Percentiles rank a stretch among this genome's conserved stretches.
phyloP scores from a whole-genome alignment of 441 rosid genomes.

The Brassica balearica region DNA sequence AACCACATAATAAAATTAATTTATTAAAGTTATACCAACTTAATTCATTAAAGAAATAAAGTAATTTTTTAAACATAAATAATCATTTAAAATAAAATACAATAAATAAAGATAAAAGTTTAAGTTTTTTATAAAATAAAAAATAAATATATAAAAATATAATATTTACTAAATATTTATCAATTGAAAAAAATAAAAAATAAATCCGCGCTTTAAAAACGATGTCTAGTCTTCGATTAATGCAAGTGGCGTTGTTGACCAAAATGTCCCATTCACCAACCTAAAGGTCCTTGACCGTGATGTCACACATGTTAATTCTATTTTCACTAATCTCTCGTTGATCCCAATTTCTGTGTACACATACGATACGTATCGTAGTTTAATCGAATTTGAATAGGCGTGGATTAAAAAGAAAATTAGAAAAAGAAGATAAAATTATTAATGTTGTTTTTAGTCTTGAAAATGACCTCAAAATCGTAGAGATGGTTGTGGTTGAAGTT shows the following conservation, averaged over 20 bases:
- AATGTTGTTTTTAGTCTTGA: background rate
- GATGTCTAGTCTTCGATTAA: background rate
- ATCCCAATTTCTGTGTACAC: background rate
- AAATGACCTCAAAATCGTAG: slow-evolving; percentile 7
- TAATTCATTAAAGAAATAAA: too few species aligned
- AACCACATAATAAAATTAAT: too few species aligned
- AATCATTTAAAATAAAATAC: too few species aligned
- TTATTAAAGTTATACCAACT: too few species aligned
- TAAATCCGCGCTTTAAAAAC: too few species aligned
- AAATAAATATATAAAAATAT: too few species aligned
- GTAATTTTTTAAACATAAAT: too few species aligned
- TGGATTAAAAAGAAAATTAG: background rate
- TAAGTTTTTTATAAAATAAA: too few species aligned
- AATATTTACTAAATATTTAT: too few species aligned
- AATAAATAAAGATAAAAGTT: too few species aligned
- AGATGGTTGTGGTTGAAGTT: slow-evolving; percentile 24
- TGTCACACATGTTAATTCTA: slow-evolving; percentile 4
- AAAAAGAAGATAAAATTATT: too few species aligned
- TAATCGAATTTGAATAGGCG: background rate
- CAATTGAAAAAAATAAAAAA: too few species aligned
- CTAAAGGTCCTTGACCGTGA: background rate
- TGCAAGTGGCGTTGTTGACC: background rate
- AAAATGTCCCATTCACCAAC: background rate
- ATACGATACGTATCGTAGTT: background rate
- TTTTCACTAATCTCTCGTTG: slow-evolving; percentile 1